Evolutionary conservation across 139 green algal genomes (phyloP).

Genomic region (Choricystis sp.): DNA sequence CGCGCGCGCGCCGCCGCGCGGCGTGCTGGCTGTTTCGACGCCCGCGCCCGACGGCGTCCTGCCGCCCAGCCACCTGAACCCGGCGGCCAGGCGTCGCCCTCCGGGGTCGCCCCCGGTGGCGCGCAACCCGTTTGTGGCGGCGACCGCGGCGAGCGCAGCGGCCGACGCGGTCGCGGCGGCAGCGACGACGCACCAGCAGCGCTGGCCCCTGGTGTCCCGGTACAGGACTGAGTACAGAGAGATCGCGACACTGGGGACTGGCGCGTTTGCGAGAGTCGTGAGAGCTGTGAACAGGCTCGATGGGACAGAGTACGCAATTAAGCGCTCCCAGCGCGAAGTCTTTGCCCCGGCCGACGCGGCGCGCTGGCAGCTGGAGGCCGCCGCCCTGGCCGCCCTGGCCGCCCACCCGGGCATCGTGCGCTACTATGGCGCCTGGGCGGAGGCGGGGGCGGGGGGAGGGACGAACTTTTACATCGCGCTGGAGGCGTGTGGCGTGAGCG

Average conservation of each 20-base stretch:
- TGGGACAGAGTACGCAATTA: slow-evolving; percentile 74
- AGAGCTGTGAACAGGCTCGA: slow-evolving; percentile 50
- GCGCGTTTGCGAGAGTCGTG: slow-evolving; percentile 64
- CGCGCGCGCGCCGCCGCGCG: slow-evolving; percentile 6
- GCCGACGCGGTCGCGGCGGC: not conserved
- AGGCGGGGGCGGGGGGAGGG: slow-evolving; percentile 26
- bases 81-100: not conserved
- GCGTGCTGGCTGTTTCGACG: not conserved
- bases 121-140: not conserved
- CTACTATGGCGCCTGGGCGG: slow-evolving; percentile 68
- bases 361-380: slow-evolving; percentile 50
- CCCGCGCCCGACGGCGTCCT: not conserved
- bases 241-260: slow-evolving; percentile 40
- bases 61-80: too few species aligned
- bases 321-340: slow-evolving; percentile 44
- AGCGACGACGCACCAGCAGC: too few species aligned
- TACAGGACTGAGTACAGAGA: slow-evolving; percentile 43
- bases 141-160: slow-evolving; percentile 1
- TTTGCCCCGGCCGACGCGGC: slow-evolving; percentile 18
- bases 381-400: slow-evolving; percentile 52
- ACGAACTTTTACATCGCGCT: slow-evolving; percentile 76
- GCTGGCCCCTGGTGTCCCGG: slow-evolving; percentile 3
- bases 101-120: not conserved
- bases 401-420: slow-evolving; percentile 64
- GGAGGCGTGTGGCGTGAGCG: slow-evolving; percentile 50